Evolutionary conservation across 768 basidiomycete species (phyloP), one percentile per base, ranked within the genome.

Genomic region (Agaricus bisporus): DNA sequence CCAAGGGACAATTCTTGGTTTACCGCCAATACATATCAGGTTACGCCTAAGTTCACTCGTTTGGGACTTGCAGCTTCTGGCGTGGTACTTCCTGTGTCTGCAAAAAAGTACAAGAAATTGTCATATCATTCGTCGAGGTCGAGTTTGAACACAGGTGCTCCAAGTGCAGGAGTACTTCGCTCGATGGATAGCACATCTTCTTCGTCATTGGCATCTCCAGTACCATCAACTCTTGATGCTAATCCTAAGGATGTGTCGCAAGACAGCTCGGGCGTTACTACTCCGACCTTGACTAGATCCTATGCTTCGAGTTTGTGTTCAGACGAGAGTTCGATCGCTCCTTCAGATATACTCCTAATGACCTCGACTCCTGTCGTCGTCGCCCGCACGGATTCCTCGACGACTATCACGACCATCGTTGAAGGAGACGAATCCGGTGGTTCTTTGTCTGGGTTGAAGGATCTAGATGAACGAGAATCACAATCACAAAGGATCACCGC

Each of bases 11-110:
- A 69, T 49, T 64, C 64, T 2, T 76, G 74, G 74, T 63, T 73
- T 49, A 61, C 70, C n/a, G 32, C 65, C 28, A 67, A 64, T 41
- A 55, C 69, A 0, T 74, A 70, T 54, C 65, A 61, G 6, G 60
- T 58, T 6, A 73, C 68, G 1, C 77, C 77, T 4, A 67, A 66
- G 22, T 78, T 78, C 59, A 65, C 69, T 29, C 67, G 75, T 4
- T 63, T 73, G 32, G 64, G 70, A 12, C 60, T 77, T 9, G 56
- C 65, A 2, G 57, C 64, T 2, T 54, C 69, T 1, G 56, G 60
- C 15, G 70, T 77, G 14, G 67, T 77, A 7, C 63, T 78, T 36
- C 77, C 75, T n/a, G 56, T 76, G 2, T 64, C 70, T 18, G 71
- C 71, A 7, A 67, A 68, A 41, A 65, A 69, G 37, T 66, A 67